Evolutionary conservation across 768 basidiomycete species (phyloP), one percentile per base, ranked within the genome.

Genomic region (Royoungia palumana): DNA sequence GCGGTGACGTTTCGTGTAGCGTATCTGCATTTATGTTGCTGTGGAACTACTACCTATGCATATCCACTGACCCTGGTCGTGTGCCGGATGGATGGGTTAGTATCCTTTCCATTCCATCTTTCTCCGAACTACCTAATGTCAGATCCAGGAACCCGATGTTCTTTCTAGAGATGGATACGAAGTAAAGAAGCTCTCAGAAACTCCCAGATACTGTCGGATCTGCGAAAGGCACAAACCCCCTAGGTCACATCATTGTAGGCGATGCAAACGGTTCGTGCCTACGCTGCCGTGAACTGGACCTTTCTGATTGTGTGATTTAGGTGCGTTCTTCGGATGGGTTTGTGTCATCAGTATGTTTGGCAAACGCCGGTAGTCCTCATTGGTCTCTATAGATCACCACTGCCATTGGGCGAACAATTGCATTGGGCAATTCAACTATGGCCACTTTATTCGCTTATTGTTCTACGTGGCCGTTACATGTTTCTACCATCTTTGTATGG

Each of bases 381-480:
- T 30, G 40, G 32, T 45, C 14, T 21, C 10, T 32, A 19, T 51
- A 91, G 90, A 93, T 64, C 90, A 93, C 60, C 90, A 93, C 62
- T 92, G 90, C 64, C 91, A 89, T 6, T 94, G 90, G 92, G 82
- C 92, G 25, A 86, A 92, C 65, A 97, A 94, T 58, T 95, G 94
- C 61, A 87, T 99, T 54, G 96, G 96, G 0, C 86, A 92, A 64
- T 81, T 76, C 70, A 99, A 97, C 66, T 85, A 96, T 54, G 87
- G 86, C 1, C 79, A 89, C 67, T 92, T 92, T 58, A 72, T 96
- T 44, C 87, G 94, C n/a, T 98, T 97, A 71, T 78, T 97, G 1
- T 87, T 94, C 69, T 95, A 78, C 56, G 94, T 97, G 44, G 91
- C 96, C 63, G 16, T 91, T n/a, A 82, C 94, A 2, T 95, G 93